Base-by-base conservation (phyloP, 2,329 filamentous ascomycete genomes). In the Fusarium redolens region DNA sequence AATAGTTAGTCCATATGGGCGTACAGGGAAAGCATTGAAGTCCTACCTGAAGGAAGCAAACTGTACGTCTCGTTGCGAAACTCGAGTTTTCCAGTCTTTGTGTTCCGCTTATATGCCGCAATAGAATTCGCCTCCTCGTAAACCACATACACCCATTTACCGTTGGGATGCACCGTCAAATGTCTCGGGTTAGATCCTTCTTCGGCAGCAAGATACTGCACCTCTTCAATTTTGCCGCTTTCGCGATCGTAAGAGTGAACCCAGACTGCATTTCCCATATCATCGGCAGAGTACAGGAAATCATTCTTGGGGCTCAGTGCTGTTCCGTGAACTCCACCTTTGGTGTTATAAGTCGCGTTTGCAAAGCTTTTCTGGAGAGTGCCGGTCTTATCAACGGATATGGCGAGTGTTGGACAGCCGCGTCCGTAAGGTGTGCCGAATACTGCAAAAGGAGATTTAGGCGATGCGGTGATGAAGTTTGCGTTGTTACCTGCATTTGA, bases 11-110 rank as follows among this genome's bases (percentile, higher is more conserved):
- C 9, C 0, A n/a, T 0, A 7, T 4, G 3, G 1, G 4, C 33
- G n/a, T n/a, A n/a, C 1, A 0, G 5, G 2, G 0, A 31, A 4
- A 17, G 4, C 0, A 2, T 30, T 8, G 3, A 1, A 1, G 18
- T 48, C 14, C 14, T 31, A 31, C 45, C 28, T 0, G 47, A 33
- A 17, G 47, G 47, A 50, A 50, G 47, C 3, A 33, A 18, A 9
- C 47, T 33, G 20, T 50, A 33, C 0, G 47, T 50, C 30, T 33
- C 47, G 7, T 50, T 50, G 10, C 20, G 47, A 10, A 50, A 33
- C 14, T 22, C 28, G 0, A 50, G 30, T 18, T 22, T 50, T 2
- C 47, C 28, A 3, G 47, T 33, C 28, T 50, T 50, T 3, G 47
- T 22, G 5, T 50, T 10, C 3, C 30, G 47, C 5, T 50, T 22